A percentile compares a stretch with the other conserved stretches of the same genome.
These are phyloP conservation scores for Aspergillus neotritici DNA, from an alignment of 2,329 filamentous ascomycete genomes.

Conservation along the genomic window DNA sequence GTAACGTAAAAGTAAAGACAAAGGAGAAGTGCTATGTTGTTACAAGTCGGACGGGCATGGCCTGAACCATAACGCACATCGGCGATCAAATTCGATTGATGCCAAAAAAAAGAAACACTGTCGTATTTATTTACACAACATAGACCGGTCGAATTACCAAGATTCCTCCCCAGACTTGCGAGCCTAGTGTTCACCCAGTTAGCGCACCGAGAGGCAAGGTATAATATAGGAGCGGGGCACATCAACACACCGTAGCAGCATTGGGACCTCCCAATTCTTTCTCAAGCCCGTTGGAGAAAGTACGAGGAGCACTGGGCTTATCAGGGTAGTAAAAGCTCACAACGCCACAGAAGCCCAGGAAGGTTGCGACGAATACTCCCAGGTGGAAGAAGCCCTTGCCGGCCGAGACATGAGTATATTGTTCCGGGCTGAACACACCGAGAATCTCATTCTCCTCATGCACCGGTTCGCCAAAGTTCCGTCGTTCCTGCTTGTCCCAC, in stretches of 20 bases:
- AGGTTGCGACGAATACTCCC: slow-evolving; percentile 58
- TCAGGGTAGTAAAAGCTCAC: slow-evolving; percentile 69
- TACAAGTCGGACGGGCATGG: no score
- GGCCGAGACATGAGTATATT: slow-evolving; percentile 78
- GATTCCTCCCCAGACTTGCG: slow-evolving; percentile 35
- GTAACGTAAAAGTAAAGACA: no score
- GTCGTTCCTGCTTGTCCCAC: slow-evolving; percentile 96
- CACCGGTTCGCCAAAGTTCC: slow-evolving; percentile 93
- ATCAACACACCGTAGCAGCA: slow-evolving; percentile 57
- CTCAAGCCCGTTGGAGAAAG: slow-evolving; percentile 64
- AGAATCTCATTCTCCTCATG: slow-evolving; percentile 95
- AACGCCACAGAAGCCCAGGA: slow-evolving; percentile 60
- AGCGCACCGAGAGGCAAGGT: slow-evolving; percentile 4
- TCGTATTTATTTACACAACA: slow-evolving; percentile 39
- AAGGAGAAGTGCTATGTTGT: no score
- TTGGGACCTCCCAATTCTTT: slow-evolving; percentile 67
- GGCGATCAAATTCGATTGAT: slow-evolving; percentile 24
- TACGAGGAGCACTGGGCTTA: slow-evolving; percentile 60
- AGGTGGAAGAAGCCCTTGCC: slow-evolving; percentile 65
- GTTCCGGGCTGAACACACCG: slow-evolving; percentile 80
- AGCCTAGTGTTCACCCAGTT: slow-evolving; percentile 25
- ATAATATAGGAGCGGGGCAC: background rate
- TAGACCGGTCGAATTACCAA: slow-evolving; percentile 28
- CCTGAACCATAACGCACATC: slow-evolving; percentile 2
- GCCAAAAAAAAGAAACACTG: slow-evolving; percentile 29